Conservation (phyloP, 768 basidiomycete species). For the Terana coerulea region DNA sequence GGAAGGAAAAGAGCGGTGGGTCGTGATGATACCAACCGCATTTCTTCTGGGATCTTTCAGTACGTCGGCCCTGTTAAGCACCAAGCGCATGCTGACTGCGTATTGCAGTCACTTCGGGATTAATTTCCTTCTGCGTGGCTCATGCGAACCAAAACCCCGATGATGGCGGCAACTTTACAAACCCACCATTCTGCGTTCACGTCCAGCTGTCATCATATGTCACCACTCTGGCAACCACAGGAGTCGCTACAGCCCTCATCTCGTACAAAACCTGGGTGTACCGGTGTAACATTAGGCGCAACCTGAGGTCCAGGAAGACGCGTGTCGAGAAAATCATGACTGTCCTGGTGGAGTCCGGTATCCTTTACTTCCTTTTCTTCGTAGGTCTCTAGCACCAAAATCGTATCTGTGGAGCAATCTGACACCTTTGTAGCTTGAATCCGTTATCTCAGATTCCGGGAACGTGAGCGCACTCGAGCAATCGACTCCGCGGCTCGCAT, state of each 20-base stretch:
- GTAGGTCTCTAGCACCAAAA: constrained; percentile 4
- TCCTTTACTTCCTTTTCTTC: constrained; percentile 24
- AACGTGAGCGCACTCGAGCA: constrained; percentile 9
- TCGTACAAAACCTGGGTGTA: constrained; percentile 17
- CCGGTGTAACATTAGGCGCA: background rate
- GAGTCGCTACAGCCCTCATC: constrained; percentile 18
- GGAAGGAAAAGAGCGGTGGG: constrained; percentile 11
- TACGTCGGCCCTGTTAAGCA: constrained; percentile 2
- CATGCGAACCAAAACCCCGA: constrained; percentile 7
- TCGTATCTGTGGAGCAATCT: no score
- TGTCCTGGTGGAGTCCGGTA: constrained; percentile 22
- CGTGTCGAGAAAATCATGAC: constrained; percentile 16
- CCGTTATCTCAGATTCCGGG: constrained; percentile 2
- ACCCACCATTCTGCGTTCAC: constrained; percentile 19
- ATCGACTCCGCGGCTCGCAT: constrained; percentile 4
- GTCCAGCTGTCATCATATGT: constrained; percentile 21
- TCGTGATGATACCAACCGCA: constrained; percentile 14
- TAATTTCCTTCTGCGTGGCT: constrained; percentile 21
- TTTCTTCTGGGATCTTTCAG: constrained; percentile 16
- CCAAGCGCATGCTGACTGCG: background rate
- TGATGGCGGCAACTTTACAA: constrained; percentile 13
- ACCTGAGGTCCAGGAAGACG: background rate
- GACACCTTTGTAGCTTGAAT: background rate
- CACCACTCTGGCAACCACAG: constrained; percentile 17
- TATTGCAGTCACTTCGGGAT: constrained; percentile 13